Conservation (phyloP, 352 stramenopile species). For the Phytopythium aichiense region DNA sequence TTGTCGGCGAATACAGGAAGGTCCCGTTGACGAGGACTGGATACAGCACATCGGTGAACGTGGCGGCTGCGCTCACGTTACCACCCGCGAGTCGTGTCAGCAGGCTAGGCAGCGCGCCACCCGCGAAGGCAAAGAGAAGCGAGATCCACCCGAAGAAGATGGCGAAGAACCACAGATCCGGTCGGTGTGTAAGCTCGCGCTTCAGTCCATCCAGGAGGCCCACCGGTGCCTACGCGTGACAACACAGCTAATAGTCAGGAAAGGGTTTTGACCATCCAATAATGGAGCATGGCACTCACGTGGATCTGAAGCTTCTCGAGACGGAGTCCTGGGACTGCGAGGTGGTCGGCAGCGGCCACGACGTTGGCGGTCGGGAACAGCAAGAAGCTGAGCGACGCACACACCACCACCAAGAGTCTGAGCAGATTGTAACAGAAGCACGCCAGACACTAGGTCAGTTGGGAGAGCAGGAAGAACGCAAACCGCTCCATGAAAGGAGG, state of each 20-base stretch:
- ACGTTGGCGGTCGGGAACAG: constrained; percentile 77
- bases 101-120: constrained; percentile 70
- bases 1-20: constrained; percentile 69
- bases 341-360: constrained; percentile 29
- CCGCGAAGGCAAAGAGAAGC: constrained; percentile 75
- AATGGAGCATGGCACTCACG: constrained; percentile 17
- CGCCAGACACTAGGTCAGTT: neutral
- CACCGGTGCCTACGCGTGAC: constrained; percentile 34
- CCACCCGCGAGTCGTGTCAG: constrained; percentile 33
- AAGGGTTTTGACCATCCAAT: neutral
- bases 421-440: neutral
- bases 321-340: constrained; percentile 47
- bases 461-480: neutral
- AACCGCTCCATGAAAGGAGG: neutral
- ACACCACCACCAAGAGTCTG: constrained; percentile 43
- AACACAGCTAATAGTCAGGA: neutral
- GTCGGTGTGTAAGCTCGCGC: constrained; percentile 37
- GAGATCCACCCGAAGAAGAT: constrained; percentile 81
- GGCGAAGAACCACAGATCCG: constrained; percentile 75
- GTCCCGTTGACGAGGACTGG: constrained; percentile 76
- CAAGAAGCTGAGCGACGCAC: constrained; percentile 48
- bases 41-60: constrained; percentile 72
- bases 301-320: constrained; percentile 51
- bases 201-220: constrained; percentile 57
- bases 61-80: constrained; percentile 21